phyloP scores from a whole-genome alignment of 495 filamentous ascomycete species.

The Copromyces sp. region DNA sequence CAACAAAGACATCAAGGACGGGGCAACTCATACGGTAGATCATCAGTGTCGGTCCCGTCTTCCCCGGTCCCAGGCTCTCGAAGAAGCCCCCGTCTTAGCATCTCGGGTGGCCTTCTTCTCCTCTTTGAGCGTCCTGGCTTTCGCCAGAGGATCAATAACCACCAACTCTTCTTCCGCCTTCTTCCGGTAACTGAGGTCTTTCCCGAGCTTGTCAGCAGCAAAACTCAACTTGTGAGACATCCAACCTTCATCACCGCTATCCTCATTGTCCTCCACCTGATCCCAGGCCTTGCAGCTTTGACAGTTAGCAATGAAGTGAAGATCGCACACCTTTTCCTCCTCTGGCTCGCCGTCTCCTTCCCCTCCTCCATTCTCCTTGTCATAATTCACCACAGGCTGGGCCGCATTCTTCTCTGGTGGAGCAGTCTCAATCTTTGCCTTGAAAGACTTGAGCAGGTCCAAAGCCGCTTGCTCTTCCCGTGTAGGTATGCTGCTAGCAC shows the following conservation, averaged over 20 bases:
- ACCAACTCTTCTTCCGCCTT: slow-evolving; percentile 82
- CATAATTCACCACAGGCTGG: slow-evolving; percentile 10
- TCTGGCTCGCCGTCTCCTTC: slow-evolving; percentile 21
- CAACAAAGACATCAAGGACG: not conserved
- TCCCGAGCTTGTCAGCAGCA: slow-evolving; percentile 80
- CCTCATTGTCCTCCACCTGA: slow-evolving; percentile 41
- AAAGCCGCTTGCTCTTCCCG: slow-evolving; percentile 53
- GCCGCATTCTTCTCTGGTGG: slow-evolving; percentile 36
- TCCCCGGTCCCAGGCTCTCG: slow-evolving; percentile 41
- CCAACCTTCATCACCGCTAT: slow-evolving; percentile 55
- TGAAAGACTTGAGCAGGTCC: slow-evolving; percentile 64
- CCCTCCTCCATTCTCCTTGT: slow-evolving; percentile 12
- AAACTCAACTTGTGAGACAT: slow-evolving; percentile 72
- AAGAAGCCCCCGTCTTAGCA: slow-evolving; percentile 36
- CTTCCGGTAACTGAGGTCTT: slow-evolving; percentile 82
- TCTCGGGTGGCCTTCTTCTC: slow-evolving; percentile 46
- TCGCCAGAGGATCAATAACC: slow-evolving; percentile 90
- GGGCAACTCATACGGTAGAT: not conserved
- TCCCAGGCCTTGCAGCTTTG: slow-evolving; percentile 83
- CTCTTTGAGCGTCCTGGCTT: slow-evolving; percentile 60
- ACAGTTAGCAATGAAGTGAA: slow-evolving; percentile 90
- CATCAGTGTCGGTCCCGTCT: not conserved
- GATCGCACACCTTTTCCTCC: slow-evolving; percentile 54
- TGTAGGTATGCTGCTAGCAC: slow-evolving; percentile 25
- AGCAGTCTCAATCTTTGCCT: slow-evolving; percentile 59